phyloP scores from a whole-genome alignment of 176 grass and related monocot species.

The Saccharum officinarum region DNA sequence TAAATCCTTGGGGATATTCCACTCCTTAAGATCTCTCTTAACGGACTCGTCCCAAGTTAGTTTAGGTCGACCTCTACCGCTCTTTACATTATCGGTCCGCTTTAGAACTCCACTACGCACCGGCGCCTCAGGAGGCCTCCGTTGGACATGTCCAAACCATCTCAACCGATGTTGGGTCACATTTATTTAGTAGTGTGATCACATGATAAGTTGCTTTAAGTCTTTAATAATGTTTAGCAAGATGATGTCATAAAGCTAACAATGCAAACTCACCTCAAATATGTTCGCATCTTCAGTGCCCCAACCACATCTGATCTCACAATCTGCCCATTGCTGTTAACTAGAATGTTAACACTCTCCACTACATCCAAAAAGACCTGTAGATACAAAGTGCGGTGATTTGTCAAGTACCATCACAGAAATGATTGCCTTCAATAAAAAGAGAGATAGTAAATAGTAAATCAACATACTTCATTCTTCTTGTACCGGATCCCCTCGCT shows the following conservation, averaged over 20 bases:
- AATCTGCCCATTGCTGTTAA: constrained; percentile 99
- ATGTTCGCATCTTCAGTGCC: constrained; percentile 98
- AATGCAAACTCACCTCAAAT: constrained; percentile 73
- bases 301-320: constrained; percentile 97
- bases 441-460: neutral
- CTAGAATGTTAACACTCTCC: constrained; percentile 98
- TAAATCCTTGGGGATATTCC: too few species aligned
- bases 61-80: too few species aligned
- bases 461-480: constrained; percentile 89
- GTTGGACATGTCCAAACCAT: too few species aligned
- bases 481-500: constrained; percentile 98
- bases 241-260: neutral
- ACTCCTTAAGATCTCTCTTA: too few species aligned
- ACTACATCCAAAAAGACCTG: constrained; percentile 98
- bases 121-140: too few species aligned
- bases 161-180: too few species aligned
- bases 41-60: too few species aligned
- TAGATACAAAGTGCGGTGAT: neutral
- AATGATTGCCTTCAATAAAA: neutral
- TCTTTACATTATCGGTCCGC: too few species aligned
- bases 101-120: too few species aligned
- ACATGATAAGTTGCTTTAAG: neutral
- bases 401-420: constrained; percentile 27
- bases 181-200: constrained; percentile 7
- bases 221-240: constrained; percentile 4